Evolutionary conservation across 2,329 filamentous ascomycete species (phyloP).

Genomic region (Colletotrichum lindemuthianum): DNA sequence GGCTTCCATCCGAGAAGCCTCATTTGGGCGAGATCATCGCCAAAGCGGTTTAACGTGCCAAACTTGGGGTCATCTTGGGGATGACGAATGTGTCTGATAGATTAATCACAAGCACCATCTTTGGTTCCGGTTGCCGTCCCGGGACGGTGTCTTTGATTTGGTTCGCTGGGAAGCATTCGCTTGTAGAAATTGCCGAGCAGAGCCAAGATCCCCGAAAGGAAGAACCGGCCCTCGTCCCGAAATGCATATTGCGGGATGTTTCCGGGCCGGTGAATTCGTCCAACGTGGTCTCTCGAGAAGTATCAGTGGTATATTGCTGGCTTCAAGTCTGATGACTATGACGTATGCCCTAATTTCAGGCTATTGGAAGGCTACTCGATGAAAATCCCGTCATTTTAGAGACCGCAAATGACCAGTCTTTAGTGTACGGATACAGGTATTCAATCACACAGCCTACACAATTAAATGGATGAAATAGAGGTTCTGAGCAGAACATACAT

Average conservation of each 20-base stretch:
- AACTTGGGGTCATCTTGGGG: slow-evolving; percentile 1
- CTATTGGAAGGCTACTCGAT: no score
- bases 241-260: slow-evolving; percentile 4
- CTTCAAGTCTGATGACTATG: no score
- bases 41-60: background rate
- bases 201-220: slow-evolving; percentile 28
- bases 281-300: background rate
- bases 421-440: no score
- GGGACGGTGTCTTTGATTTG: background rate
- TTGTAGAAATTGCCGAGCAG: slow-evolving; percentile 8
- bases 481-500: no score
- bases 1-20: slow-evolving; percentile 6
- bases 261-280: background rate
- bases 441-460: no score
- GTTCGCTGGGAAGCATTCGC: background rate
- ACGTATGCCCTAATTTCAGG: no score
- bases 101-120: background rate
- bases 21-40: slow-evolving; percentile 9
- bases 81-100: slow-evolving; percentile 1
- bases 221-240: slow-evolving; percentile 15
- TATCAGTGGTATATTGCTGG: background rate
- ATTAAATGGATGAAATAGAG: no score
- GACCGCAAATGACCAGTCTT: no score
- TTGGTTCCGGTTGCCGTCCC: slow-evolving; percentile 4
- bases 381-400: no score